Conservation (phyloP, 768 basidiomycete genomes). For the Rhodotorula kratochvilovae region DNA sequence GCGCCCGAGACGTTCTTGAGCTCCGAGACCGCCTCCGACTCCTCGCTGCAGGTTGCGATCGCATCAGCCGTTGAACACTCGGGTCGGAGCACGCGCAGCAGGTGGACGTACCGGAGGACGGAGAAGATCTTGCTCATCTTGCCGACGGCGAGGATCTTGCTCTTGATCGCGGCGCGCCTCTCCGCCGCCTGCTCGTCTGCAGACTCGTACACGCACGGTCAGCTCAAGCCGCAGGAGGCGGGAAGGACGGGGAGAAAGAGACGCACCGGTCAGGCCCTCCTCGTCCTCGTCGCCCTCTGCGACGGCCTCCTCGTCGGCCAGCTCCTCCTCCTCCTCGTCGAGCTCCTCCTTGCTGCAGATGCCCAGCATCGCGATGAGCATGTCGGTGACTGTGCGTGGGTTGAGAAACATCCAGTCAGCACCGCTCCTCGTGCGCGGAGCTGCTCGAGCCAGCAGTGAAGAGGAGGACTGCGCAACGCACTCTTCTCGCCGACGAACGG, state of each 20-base stretch:
- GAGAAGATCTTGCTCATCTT: conserved; percentile 95
- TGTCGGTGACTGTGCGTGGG: conserved; percentile 74
- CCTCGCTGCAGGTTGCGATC: conserved; percentile 62
- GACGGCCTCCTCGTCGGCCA: conserved; percentile 38
- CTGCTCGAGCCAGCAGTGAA: too few species aligned
- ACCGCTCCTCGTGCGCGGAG: too few species aligned
- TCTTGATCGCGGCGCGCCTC: conserved; percentile 87
- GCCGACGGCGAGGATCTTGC: conserved; percentile 96
- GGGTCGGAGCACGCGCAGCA: background rate
- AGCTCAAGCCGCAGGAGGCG: background rate
- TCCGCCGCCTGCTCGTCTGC: conserved; percentile 52
- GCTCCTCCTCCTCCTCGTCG: conserved; percentile 70
- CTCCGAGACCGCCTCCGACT: conserved; percentile 94
- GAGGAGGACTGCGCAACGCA: conserved; percentile 47
- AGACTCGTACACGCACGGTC: background rate
- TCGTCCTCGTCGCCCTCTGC: conserved; percentile 25
- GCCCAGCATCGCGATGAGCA: conserved; percentile 93
- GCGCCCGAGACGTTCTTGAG: conserved; percentile 85
- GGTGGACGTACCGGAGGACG: conserved; percentile 68
- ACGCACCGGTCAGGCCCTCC: conserved; percentile 28
- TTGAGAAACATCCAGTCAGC: background rate
- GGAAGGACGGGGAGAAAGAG: background rate
- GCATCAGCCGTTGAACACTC: too few species aligned
- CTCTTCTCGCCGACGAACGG: conserved; percentile 99
- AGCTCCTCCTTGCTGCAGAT: conserved; percentile 95